These are phyloP conservation scores for Cryptococcus sp. DNA, from an alignment of 1,284 basidiomycete genomes.

Conservation along the genomic window DNA sequence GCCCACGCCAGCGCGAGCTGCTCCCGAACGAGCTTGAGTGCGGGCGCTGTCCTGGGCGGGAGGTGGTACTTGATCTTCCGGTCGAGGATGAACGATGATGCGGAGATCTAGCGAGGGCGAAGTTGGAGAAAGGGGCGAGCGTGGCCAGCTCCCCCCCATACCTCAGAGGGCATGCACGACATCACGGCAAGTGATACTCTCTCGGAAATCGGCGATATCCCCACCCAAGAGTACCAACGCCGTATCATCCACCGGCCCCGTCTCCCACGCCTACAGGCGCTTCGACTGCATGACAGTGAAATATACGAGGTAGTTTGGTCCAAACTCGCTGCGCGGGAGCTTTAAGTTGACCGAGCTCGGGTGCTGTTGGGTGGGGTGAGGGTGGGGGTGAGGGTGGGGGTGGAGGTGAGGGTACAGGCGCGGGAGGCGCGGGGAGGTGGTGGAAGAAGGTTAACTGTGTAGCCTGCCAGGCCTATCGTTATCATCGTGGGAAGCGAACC, in stretches of 20 bases:
- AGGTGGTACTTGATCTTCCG: conserved; percentile 76
- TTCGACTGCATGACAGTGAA: conserved; percentile 73
- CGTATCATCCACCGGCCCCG: conserved; percentile 80
- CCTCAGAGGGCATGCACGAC: not conserved
- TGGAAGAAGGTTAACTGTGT: no score
- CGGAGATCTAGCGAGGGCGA: conserved; percentile 57
- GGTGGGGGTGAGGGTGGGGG: no score
- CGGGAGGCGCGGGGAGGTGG: no score
- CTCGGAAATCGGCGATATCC: conserved; percentile 80
- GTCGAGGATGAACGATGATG: conserved; percentile 73
- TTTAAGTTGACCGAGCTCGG: conserved; percentile 87
- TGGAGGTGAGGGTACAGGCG: no score
- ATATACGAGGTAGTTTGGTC: conserved; percentile 71
- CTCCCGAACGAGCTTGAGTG: conserved; percentile 73
- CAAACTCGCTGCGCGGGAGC: conserved; percentile 65
- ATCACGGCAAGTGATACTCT: conserved; percentile 37
- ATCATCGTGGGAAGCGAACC: no score
- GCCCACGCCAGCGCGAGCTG: conserved; percentile 65
- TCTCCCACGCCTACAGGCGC: conserved; percentile 91
- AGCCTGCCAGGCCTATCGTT: no score
- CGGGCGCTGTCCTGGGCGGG: conserved; percentile 68
- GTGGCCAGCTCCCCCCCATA: not conserved
- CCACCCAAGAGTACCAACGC: conserved; percentile 83
- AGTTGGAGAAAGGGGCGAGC: not conserved
- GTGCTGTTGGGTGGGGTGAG: conserved; percentile 73